Base-by-base conservation (phyloP, 2,329 filamentous ascomycete species). In the Blastomyces emzantsi region DNA sequence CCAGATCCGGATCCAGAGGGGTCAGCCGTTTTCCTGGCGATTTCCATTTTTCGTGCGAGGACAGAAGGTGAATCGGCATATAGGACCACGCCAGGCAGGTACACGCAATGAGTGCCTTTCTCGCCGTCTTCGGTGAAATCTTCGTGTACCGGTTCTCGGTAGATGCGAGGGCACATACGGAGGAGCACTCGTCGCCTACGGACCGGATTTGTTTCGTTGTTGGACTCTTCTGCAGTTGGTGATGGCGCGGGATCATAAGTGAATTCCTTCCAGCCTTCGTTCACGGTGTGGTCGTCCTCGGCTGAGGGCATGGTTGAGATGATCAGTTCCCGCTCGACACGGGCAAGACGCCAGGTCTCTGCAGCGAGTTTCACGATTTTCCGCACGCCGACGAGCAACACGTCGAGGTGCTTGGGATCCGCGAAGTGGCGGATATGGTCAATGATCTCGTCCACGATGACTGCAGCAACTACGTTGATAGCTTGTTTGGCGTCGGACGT, bases 321-420 rank as follows among this genome's bases (percentile, higher is more conserved):
- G 59, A 85, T 81, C 67, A 83, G 77, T 68, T 84, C 82, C 22
- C 82, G 77, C 69, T 85, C 83, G 41, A 85, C 78, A 11, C 83
- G 79, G 5, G 82, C 83, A 68, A 82, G 81, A 25, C 83, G 76
- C 83, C 83, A 85, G 8, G 82, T 84, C 70, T 85, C 81, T 1
- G 82, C 82, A 1, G 83, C 83, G 25, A 83, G 75, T 68, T 85
- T 85, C 59, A 85, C 82, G 55, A 85, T 82, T 63, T 80, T 77
- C 49, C 82, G 78, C 6, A 85, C 80, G 2, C 78, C 79, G 17
- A 77, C 76, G 56, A 79, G 74, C 57, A 85, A 76, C n/a, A 76
- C 73, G 64, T 83, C 81, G 61, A 82, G 76, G 61, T 80, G 77
- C 56, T 75, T 78, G 2, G 79, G 78, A 62, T 82, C 80, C 2